A percentile compares a stretch with the other conserved stretches of the same genome.
Conservation (phyloP, 2,329 filamentous ascomycete species). For the Cladosporium cucumerinum region DNA sequence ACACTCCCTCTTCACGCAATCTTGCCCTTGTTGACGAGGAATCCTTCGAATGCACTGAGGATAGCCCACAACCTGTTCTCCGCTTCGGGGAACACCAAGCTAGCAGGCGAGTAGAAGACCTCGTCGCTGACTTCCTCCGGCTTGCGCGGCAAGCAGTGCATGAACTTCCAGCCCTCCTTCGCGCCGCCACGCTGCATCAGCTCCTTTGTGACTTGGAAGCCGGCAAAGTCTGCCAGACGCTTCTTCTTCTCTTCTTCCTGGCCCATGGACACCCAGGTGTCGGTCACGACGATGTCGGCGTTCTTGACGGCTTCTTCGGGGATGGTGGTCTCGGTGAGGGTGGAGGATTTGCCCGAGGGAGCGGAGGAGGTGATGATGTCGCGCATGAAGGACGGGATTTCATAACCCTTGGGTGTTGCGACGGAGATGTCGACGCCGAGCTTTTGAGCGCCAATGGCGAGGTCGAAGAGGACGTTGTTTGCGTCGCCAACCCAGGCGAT, state of each 20-base stretch:
- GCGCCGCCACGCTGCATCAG: slow-evolving; percentile 81
- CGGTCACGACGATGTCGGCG: slow-evolving; percentile 88
- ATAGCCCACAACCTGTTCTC: slow-evolving; percentile 94
- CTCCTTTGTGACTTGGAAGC: slow-evolving; percentile 87
- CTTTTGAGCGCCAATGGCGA: slow-evolving; percentile 84
- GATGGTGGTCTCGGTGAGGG: slow-evolving; percentile 67
- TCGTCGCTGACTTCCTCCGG: slow-evolving; percentile 90
- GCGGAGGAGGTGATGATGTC: slow-evolving; percentile 61
- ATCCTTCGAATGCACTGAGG: slow-evolving; percentile 75
- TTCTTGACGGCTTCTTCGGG: slow-evolving; percentile 82
- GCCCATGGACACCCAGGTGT: slow-evolving; percentile 98
- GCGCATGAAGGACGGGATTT: slow-evolving; percentile 72
- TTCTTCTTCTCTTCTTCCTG: slow-evolving; percentile 82
- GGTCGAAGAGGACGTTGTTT: slow-evolving; percentile 94
- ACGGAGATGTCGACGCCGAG: slow-evolving; percentile 82
- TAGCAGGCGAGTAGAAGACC: slow-evolving; percentile 84
- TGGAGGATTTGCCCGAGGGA: slow-evolving; percentile 21
- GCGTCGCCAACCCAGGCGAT: slow-evolving; percentile 95
- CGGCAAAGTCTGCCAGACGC: slow-evolving; percentile 75
- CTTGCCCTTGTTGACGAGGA: slow-evolving; percentile 90
- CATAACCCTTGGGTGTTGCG: slow-evolving; percentile 80
- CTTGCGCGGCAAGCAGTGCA: slow-evolving; percentile 95
- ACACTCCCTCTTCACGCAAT: slow-evolving; percentile 43
- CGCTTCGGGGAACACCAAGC: slow-evolving; percentile 87
- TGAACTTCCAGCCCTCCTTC: slow-evolving; percentile 89